These are phyloP conservation scores for Juncus inflexus DNA, from an alignment of 176 grass and related monocot species.

Conservation along the genomic window DNA sequence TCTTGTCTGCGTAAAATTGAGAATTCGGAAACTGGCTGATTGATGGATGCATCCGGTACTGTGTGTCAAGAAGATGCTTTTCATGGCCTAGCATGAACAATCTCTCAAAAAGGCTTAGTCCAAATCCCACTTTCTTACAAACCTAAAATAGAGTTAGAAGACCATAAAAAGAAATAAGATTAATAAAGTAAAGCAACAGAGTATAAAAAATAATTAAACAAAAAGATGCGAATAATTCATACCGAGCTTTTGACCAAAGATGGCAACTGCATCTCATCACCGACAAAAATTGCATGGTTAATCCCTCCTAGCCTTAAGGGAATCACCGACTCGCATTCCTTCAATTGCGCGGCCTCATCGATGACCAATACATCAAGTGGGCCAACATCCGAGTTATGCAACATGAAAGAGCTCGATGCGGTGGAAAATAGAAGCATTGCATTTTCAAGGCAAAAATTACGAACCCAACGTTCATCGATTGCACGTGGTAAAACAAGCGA, in stretches of 20 bases:
- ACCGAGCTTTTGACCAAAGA: constrained; percentile 66
- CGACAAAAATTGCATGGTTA: constrained; percentile 62
- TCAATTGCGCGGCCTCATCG: constrained; percentile 75
- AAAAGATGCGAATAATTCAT: background rate
- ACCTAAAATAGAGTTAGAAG: constrained; percentile 28
- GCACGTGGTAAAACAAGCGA: constrained; percentile 32
- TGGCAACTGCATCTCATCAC: constrained; percentile 61
- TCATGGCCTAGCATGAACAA: constrained; percentile 35
- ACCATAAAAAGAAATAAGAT: too few relatives aligned
- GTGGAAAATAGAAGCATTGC: constrained; percentile 68
- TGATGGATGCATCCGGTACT: constrained; percentile 66
- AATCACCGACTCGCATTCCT: constrained; percentile 60
- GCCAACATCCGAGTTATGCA: constrained; percentile 43
- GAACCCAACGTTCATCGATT: constrained; percentile 25
- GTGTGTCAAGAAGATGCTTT: constrained; percentile 68
- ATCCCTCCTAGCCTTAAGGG: constrained; percentile 46
- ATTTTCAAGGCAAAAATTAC: constrained; percentile 54
- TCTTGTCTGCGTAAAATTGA: constrained; percentile 49
- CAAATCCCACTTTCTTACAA: constrained; percentile 60
- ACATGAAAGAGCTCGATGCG: constrained; percentile 47
- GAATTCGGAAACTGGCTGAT: constrained; percentile 65
- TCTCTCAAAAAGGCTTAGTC: constrained; percentile 66
- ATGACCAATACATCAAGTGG: constrained; percentile 56
- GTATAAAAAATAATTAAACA: background rate
- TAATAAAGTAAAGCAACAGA: too few relatives aligned